Base-by-base conservation (phyloP, 495 filamentous ascomycete genomes). In the Delitschia confertaspora region DNA sequence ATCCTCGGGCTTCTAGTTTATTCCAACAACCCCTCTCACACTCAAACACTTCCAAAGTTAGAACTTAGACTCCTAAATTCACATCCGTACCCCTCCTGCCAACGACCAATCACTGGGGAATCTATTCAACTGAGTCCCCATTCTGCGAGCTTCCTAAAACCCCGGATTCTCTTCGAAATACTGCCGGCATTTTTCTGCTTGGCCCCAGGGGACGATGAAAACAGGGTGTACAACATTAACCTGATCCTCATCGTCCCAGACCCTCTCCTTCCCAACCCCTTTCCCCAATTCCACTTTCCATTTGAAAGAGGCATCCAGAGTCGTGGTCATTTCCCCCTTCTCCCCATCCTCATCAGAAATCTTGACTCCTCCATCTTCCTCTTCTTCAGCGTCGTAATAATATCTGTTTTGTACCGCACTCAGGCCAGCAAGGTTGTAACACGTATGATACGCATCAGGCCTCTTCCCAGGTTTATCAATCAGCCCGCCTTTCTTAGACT, bases 381-480 rank as follows among this genome's bases (percentile, higher is more conserved):
- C 33, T 53, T 66, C 67, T n/a, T n/a, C n/a, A n/a, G n/a, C n/a
- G 18, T 57, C 50, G 56, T 82, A 82, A 48, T 71, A 74, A 62
- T 83, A 88, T 52, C 75, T 62, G 58, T 95, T 70, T 60, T 95
- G 87, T 4, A 80, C 77, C 24, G 76, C 78, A 57, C 85, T 88
- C 25, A 96, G 71, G 6, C 93, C 91, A 16, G 82, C 78, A 23
- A 98, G 75, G 33, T 85, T 79, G 64, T 98, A 98, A 66, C 80
- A 86, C 21, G 84, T 79, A 66, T 98, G 91, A 61, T 98, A 98
- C 40, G 80, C 78, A 62, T 98, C 91, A 1, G 85, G 72, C 32
- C 71, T 91, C 83, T 87, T 85, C 58, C 78, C 76, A 9, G 91
- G 91, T 67, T 98, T 98, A 65, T 98, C 91, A 55, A 89, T 76